Conservation (phyloP, 768 basidiomycete genomes). For the Podaxis sp. region DNA sequence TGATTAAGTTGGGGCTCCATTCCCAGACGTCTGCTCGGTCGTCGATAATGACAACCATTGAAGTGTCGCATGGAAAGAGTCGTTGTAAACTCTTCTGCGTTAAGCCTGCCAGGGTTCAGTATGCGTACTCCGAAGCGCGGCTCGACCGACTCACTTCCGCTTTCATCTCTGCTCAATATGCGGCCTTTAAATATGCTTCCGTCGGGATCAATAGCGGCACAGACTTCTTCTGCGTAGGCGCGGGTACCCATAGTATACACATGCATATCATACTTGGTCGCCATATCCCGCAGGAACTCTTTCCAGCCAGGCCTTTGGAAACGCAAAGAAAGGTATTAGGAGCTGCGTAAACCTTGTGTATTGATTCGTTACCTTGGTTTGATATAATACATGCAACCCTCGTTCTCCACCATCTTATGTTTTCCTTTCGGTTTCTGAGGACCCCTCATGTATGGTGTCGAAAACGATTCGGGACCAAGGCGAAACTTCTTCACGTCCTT, state of each 20-base stretch:
- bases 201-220: slow-evolving; percentile 88
- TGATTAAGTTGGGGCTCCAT: slow-evolving; percentile 93
- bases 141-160: slow-evolving; percentile 68
- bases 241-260: slow-evolving; percentile 99
- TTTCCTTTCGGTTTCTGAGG: slow-evolving; percentile 48
- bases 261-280: slow-evolving; percentile 93
- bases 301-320: slow-evolving; percentile 68
- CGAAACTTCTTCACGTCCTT: slow-evolving; percentile 89
- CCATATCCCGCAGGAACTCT: slow-evolving; percentile 68
- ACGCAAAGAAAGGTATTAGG: slow-evolving; percentile 3
- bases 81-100: slow-evolving; percentile 90
- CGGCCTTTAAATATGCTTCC: slow-evolving; percentile 82
- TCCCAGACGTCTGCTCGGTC: slow-evolving; percentile 99
- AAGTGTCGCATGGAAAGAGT: slow-evolving; percentile 93
- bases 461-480: slow-evolving; percentile 76
- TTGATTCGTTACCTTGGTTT: slow-evolving; percentile 76
- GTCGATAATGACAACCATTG: slow-evolving; percentile 99
- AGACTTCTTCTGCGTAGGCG: slow-evolving; percentile 94
- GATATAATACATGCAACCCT: slow-evolving; percentile 94
- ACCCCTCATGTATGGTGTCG: slow-evolving; percentile 32
- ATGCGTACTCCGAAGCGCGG: slow-evolving; percentile 10
- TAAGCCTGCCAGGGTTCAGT: slow-evolving; percentile 48
- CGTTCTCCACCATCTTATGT: slow-evolving; percentile 61
- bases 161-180: slow-evolving; percentile 91
- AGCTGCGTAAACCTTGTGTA: slow-evolving; percentile 7